phyloP scores from a whole-genome alignment of 2,329 filamentous ascomycete genomes.

The Chaetomiaceae sp. region DNA sequence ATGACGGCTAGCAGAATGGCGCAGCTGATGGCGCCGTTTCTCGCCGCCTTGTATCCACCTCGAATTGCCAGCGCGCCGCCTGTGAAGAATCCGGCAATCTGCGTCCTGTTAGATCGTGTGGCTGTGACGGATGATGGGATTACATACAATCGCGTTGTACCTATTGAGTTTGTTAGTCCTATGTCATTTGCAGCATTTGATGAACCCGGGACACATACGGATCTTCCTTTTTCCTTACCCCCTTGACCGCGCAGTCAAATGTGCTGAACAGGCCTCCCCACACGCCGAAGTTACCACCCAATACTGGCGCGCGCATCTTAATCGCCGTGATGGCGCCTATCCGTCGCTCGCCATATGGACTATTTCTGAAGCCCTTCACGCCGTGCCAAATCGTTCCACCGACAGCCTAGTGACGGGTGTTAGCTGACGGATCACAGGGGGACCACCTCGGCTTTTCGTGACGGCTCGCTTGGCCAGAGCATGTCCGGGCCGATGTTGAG shows the following conservation, averaged over 20 bases:
- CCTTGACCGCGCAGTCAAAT: slow-evolving; percentile 96
- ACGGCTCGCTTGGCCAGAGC: background rate
- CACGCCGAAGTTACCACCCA: slow-evolving; percentile 91
- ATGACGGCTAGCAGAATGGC: slow-evolving; percentile 92
- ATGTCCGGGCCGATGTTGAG: background rate
- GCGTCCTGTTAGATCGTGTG: slow-evolving; percentile 8
- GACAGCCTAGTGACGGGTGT: slow-evolving; percentile 51
- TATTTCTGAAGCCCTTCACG: slow-evolving; percentile 89
- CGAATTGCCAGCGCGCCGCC: slow-evolving; percentile 87
- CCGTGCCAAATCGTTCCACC: slow-evolving; percentile 91
- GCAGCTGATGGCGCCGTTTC: slow-evolving; percentile 95
- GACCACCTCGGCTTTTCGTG: background rate
- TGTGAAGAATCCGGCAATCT: slow-evolving; percentile 91
- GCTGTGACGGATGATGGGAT: background rate
- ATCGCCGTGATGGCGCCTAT: slow-evolving; percentile 96
- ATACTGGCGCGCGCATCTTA: slow-evolving; percentile 92
- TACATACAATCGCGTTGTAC: slow-evolving; percentile 71
- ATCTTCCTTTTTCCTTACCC: slow-evolving; percentile 91
- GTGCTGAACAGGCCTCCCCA: slow-evolving; percentile 96
- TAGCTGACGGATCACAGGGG: background rate
- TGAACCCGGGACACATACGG: slow-evolving; percentile 47
- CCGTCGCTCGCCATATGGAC: slow-evolving; percentile 85
- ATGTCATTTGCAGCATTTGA: no score
- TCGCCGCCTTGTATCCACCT: slow-evolving; percentile 84
- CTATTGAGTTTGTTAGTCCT: background rate